Evolutionary conservation across 163 green algal genomes (phyloP).

Genomic region (Coccomyxa subellipsoidea): DNA sequence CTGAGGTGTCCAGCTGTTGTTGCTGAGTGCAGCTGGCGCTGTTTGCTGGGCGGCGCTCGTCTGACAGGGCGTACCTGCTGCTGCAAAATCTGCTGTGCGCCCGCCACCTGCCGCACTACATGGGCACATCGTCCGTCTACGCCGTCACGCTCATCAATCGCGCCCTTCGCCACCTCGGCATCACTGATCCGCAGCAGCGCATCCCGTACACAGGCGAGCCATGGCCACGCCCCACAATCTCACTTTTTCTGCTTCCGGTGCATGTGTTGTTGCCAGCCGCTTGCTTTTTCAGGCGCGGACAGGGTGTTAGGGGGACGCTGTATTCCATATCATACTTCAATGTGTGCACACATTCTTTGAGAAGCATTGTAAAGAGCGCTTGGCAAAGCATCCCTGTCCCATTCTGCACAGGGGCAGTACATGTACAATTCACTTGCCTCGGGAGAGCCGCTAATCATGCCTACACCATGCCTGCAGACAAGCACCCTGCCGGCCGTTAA

Average conservation of each 20-base stretch:
- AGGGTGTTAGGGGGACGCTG: not conserved
- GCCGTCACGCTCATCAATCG: constrained; percentile 39
- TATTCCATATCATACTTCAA: not conserved
- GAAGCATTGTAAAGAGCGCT: too few relatives aligned
- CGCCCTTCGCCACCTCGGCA: constrained; percentile 14
- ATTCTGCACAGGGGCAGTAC: too few relatives aligned
- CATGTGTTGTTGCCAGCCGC: not conserved
- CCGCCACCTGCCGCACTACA: constrained; percentile 34
- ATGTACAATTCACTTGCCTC: too few relatives aligned
- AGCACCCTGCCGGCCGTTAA: too few relatives aligned
- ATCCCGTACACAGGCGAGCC: not conserved
- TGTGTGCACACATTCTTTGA: too few relatives aligned
- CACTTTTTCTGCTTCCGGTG: not conserved
- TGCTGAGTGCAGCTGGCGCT: constrained; percentile 34
- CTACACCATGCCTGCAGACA: too few relatives aligned
- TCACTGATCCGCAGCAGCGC: constrained; percentile 22
- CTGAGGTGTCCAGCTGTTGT: not conserved
- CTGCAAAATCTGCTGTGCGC: constrained; percentile 69
- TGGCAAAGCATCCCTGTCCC: too few relatives aligned
- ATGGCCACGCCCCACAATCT: not conserved
- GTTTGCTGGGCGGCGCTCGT: constrained; percentile 56
- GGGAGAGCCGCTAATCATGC: too few relatives aligned
- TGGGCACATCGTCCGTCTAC: constrained; percentile 53
- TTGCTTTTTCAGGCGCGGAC: not conserved
- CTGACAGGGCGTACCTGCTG: constrained; percentile 59